Percentiles rank a stretch among this genome's conserved stretches.
These are phyloP conservation scores for Gracilaria caudata DNA, from an alignment of 23 red algal genomes.

Conservation along the genomic window DNA sequence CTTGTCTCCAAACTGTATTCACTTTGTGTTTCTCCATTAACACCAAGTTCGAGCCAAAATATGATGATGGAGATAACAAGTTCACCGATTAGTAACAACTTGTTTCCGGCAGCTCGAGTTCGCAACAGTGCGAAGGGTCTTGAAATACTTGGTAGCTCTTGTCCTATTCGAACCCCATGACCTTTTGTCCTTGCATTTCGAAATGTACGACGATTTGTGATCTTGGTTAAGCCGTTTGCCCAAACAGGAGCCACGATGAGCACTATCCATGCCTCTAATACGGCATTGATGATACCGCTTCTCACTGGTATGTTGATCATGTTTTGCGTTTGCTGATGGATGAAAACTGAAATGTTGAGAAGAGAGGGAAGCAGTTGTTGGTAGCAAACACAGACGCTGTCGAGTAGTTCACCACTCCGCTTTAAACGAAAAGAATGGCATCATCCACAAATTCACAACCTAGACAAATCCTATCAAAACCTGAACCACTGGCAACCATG, in stretches of 20 bases:
- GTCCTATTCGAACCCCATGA: conserved; percentile 3
- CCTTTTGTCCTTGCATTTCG: neutral
- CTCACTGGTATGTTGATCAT: conserved; percentile 2
- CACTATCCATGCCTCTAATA: conserved; percentile 4
- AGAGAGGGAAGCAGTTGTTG: too few relatives aligned
- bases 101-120: conserved; percentile 15
- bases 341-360: too few relatives aligned
- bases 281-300: conserved; percentile 18
- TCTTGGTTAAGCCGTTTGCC: neutral
- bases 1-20: neutral
- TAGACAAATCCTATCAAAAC: too few relatives aligned
- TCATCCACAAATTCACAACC: too few relatives aligned
- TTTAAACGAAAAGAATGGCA: too few relatives aligned
- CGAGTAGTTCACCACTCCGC: too few relatives aligned
- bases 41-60: conserved; percentile 19
- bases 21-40: conserved; percentile 8
- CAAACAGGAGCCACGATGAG: neutral
- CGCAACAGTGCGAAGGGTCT: neutral
- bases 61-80: neutral
- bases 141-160: neutral
- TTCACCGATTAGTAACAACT: conserved; percentile 6
- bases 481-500: too few relatives aligned
- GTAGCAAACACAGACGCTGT: too few relatives aligned
- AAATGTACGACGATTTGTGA: neutral
- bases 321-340: too few relatives aligned